phyloP scores from a whole-genome alignment of 129 eudicot genomes.

The Lactuca sativa region DNA sequence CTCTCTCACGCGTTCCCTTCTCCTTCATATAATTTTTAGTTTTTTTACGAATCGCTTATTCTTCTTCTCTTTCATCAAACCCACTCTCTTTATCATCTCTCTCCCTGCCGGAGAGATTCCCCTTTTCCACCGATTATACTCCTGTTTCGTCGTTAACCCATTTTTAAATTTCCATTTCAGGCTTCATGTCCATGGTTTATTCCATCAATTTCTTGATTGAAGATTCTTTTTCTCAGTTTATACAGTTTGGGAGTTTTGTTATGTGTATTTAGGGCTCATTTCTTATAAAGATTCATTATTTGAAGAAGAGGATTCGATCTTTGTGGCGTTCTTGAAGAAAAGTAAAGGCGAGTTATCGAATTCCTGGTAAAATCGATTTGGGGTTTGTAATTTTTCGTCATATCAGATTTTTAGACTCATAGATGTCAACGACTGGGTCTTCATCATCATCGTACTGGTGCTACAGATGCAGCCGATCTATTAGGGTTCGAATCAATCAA shows the following conservation, averaged over 20 bases:
- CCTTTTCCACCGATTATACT: conserved; percentile 25
- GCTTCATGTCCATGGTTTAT: conserved; percentile 10
- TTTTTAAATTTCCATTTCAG: conserved; percentile 11
- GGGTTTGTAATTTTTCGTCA: neutral
- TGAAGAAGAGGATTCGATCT: conserved; percentile 10
- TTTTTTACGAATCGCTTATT: neutral
- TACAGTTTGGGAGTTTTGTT: conserved; percentile 14
- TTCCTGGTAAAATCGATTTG: neutral
- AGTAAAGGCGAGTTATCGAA: neutral
- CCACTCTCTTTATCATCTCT: conserved; percentile 14
- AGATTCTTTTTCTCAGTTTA: conserved; percentile 29
- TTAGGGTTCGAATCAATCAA: conserved; percentile 45
- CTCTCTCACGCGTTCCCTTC: conserved; percentile 40
- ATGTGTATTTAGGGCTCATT: conserved; percentile 18
- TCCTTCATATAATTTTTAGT: conserved; percentile 29
- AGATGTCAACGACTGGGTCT: conserved; percentile 55
- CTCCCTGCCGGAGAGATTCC: conserved; percentile 34
- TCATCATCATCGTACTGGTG: conserved; percentile 77
- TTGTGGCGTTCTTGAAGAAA: conserved; percentile 7
- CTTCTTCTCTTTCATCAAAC: conserved; percentile 13
- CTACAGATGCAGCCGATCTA: conserved; percentile 85
- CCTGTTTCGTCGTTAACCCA: neutral
- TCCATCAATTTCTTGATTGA: conserved; percentile 22
- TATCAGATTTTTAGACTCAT: neutral
- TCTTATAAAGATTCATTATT: neutral